Evolutionary conservation across 1,139 yeast genomes (phyloP).

Genomic region (Sugiyamaella paludigena): DNA sequence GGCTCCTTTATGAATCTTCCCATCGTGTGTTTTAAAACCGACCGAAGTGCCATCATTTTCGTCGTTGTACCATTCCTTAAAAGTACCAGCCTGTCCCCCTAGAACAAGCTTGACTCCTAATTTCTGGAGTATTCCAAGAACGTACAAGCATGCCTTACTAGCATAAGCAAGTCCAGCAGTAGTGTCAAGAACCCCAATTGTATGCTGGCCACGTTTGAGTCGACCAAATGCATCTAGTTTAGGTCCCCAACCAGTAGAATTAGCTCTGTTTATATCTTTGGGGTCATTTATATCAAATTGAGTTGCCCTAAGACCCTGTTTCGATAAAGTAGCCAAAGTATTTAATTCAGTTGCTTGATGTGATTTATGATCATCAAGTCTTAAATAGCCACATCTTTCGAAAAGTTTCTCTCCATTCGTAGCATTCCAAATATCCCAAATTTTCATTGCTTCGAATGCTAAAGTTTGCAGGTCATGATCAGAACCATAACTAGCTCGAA

Average conservation of each 20-base stretch:
- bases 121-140: constrained; percentile 25
- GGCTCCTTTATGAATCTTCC: constrained; percentile 34
- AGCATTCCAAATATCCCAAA: constrained; percentile 31
- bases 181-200: constrained; percentile 17
- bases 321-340: constrained; percentile 12
- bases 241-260: constrained; percentile 15
- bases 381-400: constrained; percentile 15
- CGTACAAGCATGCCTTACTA: constrained; percentile 17
- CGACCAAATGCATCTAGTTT: constrained; percentile 15
- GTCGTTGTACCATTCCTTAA: constrained; percentile 25
- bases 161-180: constrained; percentile 20
- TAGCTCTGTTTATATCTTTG: constrained; percentile 15
- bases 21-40: constrained; percentile 39
- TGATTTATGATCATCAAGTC: constrained; percentile 15
- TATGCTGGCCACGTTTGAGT: constrained; percentile 10
- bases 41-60: constrained; percentile 22
- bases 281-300: constrained; percentile 14
- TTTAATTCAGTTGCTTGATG: constrained; percentile 13
- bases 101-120: constrained; percentile 39
- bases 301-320: constrained; percentile 13
- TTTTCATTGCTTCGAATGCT: constrained; percentile 39
- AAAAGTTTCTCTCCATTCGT: constrained; percentile 6
- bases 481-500: constrained; percentile 43
- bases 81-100: constrained; percentile 29
- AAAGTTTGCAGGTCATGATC: constrained; percentile 39